phyloP scores from a whole-genome alignment of 805 yeast species.

The Sugiyamaella qingdaonensis region DNA sequence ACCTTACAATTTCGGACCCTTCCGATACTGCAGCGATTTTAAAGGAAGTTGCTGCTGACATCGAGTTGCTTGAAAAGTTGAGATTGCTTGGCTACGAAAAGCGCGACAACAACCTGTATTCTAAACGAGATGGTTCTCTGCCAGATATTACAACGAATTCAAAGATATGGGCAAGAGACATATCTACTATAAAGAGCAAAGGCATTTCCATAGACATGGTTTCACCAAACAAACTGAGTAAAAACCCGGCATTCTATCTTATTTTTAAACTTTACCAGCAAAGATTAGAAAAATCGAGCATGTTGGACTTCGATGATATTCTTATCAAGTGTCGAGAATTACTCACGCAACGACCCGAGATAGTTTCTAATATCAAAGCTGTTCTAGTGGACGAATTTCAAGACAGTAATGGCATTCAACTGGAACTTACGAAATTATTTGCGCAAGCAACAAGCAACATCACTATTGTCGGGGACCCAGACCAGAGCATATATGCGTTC shows the following conservation, averaged over 20 bases:
- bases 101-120: not conserved
- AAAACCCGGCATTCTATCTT: not conserved
- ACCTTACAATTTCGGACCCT: slow-evolving; percentile 14
- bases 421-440: slow-evolving; percentile 57
- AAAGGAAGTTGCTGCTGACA: slow-evolving; percentile 1
- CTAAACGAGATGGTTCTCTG: not conserved
- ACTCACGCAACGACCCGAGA: slow-evolving; percentile 41
- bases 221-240: not conserved
- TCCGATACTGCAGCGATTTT: slow-evolving; percentile 8
- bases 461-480: slow-evolving; percentile 94
- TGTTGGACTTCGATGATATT: slow-evolving; percentile 83
- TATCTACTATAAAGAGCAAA: slow-evolving; percentile 5
- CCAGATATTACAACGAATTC: not conserved
- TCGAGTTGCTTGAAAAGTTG: not conserved
- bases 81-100: not conserved
- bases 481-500: slow-evolving; percentile 89
- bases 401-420: slow-evolving; percentile 79
- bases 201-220: slow-evolving; percentile 2
- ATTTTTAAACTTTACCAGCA: slow-evolving; percentile 42
- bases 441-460: slow-evolving; percentile 39
- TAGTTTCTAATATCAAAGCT: slow-evolving; percentile 52
- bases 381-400: slow-evolving; percentile 93
- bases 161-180: not conserved
- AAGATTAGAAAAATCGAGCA: slow-evolving; percentile 37
- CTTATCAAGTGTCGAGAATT: slow-evolving; percentile 53